phyloP scores from a whole-genome alignment of 208 protist species.

The Vickermania ingenoplastis region DNA sequence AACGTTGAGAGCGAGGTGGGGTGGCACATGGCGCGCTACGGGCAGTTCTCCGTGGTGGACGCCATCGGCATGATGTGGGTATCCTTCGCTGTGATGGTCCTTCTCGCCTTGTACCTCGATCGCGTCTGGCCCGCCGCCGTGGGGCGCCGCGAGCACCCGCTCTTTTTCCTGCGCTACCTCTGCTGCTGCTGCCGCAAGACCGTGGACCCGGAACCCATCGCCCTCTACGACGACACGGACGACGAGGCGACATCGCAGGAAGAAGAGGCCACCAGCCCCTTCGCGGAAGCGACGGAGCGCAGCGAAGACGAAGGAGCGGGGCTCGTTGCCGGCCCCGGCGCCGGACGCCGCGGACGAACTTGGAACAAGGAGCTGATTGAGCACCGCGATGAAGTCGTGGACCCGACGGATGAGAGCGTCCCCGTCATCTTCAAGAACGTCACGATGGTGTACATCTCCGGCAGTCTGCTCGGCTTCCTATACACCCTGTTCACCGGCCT shows the following conservation, averaged over 20 bases:
- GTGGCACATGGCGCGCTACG: constrained; percentile 24
- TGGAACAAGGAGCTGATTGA: constrained; percentile 17
- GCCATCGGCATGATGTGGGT: constrained; percentile 73
- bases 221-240: no score
- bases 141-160: constrained; percentile 38
- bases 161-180: constrained; percentile 64
- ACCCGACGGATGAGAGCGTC: constrained; percentile 14
- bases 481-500: constrained; percentile 63
- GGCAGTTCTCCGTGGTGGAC: constrained; percentile 36
- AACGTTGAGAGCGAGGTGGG: constrained; percentile 21
- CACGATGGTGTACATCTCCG: constrained; percentile 46
- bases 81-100: constrained; percentile 46
- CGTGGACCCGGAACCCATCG: constrained; percentile 11
- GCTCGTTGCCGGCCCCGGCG: not conserved
- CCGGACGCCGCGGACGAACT: not conserved
- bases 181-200: constrained; percentile 25
- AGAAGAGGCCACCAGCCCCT: constrained; percentile 2
- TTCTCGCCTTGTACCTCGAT: constrained; percentile 79
- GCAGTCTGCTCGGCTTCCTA: constrained; percentile 48
- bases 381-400: constrained; percentile 29
- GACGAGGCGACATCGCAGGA: no score
- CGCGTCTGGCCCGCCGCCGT: constrained; percentile 58
- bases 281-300: not conserved
- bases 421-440: constrained; percentile 41
- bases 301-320: constrained; percentile 17